Conservation (phyloP, 305 asterid species). For the Petunia hybrid region DNA sequence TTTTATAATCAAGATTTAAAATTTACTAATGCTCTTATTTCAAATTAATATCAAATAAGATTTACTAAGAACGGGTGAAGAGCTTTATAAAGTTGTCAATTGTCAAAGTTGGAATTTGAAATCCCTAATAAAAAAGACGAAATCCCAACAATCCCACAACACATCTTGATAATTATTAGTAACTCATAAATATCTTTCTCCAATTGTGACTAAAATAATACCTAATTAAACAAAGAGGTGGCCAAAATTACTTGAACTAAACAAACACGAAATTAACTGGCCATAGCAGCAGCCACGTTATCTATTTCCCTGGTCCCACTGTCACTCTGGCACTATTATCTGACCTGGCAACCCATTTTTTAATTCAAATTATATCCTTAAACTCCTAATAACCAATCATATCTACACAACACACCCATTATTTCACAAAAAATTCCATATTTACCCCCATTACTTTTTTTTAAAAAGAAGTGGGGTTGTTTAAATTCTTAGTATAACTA, state of each 20-base stretch:
- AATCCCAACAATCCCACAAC: too few species aligned
- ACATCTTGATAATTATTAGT: too few species aligned
- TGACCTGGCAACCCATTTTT: conserved; percentile 33
- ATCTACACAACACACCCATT: not conserved
- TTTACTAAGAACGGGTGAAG: too few species aligned
- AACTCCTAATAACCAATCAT: not conserved
- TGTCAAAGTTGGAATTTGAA: too few species aligned
- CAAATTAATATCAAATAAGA: too few species aligned
- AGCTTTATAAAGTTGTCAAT: too few species aligned
- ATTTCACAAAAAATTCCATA: not conserved
- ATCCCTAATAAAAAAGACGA: too few species aligned
- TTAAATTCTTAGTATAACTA: not conserved
- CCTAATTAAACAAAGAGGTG: not conserved
- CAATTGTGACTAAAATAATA: not conserved
- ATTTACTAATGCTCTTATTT: too few species aligned
- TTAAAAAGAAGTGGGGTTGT: not conserved
- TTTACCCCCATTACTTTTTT: not conserved
- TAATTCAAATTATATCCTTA: not conserved
- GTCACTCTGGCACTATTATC: conserved; percentile 25
- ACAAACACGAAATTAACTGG: conserved; percentile 26
- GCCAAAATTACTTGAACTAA: conserved; percentile 16
- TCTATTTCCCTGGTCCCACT: not conserved
- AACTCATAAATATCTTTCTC: not conserved
- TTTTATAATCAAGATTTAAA: too few species aligned
- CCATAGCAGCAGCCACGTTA: conserved; percentile 3